Evolutionary conservation across 2,329 filamentous ascomycete species (phyloP).

Genomic region (Xylaria sp.): DNA sequence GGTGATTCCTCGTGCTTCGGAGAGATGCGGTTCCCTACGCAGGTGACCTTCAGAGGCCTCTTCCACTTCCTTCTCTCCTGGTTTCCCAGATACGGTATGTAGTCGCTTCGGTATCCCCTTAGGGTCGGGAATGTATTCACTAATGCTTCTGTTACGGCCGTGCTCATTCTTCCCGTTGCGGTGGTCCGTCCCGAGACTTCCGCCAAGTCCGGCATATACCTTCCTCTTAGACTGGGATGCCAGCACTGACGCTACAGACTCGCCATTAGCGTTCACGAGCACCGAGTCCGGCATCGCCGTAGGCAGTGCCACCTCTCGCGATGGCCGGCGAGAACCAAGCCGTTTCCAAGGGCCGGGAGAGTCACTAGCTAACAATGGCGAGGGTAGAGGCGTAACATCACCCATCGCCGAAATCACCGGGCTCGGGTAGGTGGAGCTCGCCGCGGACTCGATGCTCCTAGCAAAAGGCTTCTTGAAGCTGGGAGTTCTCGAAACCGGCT

Average conservation of each 20-base stretch:
- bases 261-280: conserved; percentile 53
- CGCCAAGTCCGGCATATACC: conserved; percentile 53
- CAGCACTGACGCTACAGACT: conserved; percentile 54
- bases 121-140: conserved; percentile 81
- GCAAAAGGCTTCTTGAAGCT: conserved; percentile 61
- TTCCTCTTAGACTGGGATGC: conserved; percentile 60
- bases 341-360: conserved; percentile 70
- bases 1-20: conserved; percentile 74
- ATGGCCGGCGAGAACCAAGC: conserved; percentile 51
- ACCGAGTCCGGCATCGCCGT: conserved; percentile 48
- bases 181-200: conserved; percentile 35
- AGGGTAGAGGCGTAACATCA: conserved; percentile 78
- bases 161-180: conserved; percentile 47
- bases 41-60: conserved; percentile 50
- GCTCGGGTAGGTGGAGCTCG: conserved; percentile 71
- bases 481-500: conserved; percentile 60
- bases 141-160: conserved; percentile 78
- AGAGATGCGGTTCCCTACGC: conserved; percentile 79
- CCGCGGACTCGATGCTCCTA: conserved; percentile 57
- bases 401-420: conserved; percentile 76
- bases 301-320: conserved; percentile 46
- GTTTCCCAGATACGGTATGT: conserved; percentile 70
- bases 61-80: conserved; percentile 40
- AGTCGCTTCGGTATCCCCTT: conserved; percentile 71
- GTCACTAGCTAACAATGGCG: conserved; percentile 67